Base-by-base conservation (phyloP, 2,329 filamentous ascomycete species). In the Aspergillus sergii region DNA sequence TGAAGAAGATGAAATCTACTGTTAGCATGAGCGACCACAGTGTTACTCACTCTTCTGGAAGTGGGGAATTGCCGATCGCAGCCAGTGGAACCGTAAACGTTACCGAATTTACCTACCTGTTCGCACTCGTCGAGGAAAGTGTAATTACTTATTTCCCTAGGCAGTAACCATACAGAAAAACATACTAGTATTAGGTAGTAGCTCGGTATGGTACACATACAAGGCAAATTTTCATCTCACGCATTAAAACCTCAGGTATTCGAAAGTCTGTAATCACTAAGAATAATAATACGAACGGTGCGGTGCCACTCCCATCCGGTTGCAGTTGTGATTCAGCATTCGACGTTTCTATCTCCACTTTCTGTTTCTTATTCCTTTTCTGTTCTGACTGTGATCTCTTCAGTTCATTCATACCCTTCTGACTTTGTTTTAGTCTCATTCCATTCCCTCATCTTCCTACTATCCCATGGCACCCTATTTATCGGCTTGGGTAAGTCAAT, bases 281-380 rank as follows among this genome's bases (percentile, higher is more conserved):
- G 45, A 48, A 30, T 14, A 50, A 50, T 28, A 50, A 30, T 50
- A 50, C 46, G 46, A 30, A 50, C 46, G 16, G 46, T 30, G 14
- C 23, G 16, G 46, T 30, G 14, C 23, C 46, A 50, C 46, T 50
- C 23, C 46, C 7, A 28, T 50, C 51, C 36, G 55, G 39, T 57
- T 57, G 34, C 55, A 28, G 55, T 57, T 51, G 55, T 55, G 62
- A 55, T 59, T 50, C 46, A 64, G 53, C 34, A 57, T 50, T 60
- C 46, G 60, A 51, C 46, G 57, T 58, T 56, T 57, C 39, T 61
- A 65, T 65, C 68, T 66, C 69, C 69, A 68, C 68, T 71, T 68
- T 69, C 66, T 66, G 65, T 68, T 66, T 68, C 66, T 45, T 36
- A 23, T 23, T 51, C 39, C 54, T 50, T 54, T 60, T 59, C 50